Evolutionary conservation across 2,329 filamentous ascomycete genomes (phyloP), one percentile per base, ranked within the genome.

Genomic region (Aspergillus viridinutans): DNA sequence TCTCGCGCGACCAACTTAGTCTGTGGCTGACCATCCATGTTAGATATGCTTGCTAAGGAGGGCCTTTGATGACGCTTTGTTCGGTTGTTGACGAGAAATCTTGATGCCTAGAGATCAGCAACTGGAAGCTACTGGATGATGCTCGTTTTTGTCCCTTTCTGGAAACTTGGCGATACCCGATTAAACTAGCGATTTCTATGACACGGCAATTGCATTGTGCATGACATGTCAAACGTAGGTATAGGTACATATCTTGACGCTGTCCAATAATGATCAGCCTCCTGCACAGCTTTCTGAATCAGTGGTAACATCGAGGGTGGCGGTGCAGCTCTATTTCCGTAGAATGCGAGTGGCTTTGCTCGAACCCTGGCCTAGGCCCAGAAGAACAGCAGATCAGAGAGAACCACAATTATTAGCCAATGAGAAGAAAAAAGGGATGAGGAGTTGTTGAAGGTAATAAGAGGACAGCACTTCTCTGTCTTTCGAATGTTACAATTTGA

Each of bases 1-100:
- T 50, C 40, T 10, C 48, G 17, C 32, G 9, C 28, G n/a, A 43
- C 23, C 21, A 40, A 64, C 55, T 3, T 29, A n/a, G 23, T 45
- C 45, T 55, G 56, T 48, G 45, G 45, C 45, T 61, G 48, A 53
- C 57, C 20, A 32, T 17, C 54, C 9, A 35, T 52, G 38, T 52
- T 59, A 70, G 75, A 90, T 66, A 90, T 89, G 87, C 74, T 90
- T 51, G 85, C 88, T 2, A 87, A 86, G 64, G 86, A 90, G 67
- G 85, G 83, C 1, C 64, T 78, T 17, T 78, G 61, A 74, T 47
- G 21, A 29, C 26, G 51, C 10, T 48, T 53, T 52, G 43, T 43
- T 32, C 42, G 47, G 48, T 26, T 29, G 25, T 20, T 26, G 32
- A 23, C 42, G 29, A 54, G 55, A 59, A 66, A 63, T 61, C 49